Conservation (phyloP, 2,329 filamentous ascomycete species). For the Botrytis hyacinthi region DNA sequence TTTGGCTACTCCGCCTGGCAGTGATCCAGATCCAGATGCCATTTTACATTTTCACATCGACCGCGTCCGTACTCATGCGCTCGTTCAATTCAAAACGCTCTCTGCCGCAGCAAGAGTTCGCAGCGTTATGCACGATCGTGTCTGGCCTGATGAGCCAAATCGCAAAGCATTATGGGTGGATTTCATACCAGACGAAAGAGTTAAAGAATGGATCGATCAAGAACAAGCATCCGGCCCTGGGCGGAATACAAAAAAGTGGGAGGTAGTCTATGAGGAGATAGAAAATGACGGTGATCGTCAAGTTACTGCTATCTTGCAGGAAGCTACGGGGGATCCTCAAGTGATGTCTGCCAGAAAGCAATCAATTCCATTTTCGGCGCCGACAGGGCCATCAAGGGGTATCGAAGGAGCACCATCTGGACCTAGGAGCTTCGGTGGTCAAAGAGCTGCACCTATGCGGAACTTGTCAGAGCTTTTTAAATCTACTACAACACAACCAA, state of each 20-base stretch:
- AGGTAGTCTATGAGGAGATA: conserved; percentile 66
- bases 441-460: conserved; percentile 37
- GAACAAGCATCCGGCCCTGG: conserved; percentile 52
- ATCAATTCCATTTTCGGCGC: conserved; percentile 36
- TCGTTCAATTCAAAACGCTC: conserved; percentile 68
- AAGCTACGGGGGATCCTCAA: conserved; percentile 38
- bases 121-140: conserved; percentile 68
- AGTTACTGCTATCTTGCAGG: conserved; percentile 56
- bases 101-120: conserved; percentile 75
- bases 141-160: conserved; percentile 85
- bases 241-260: conserved; percentile 57
- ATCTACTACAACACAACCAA: conserved; percentile 60
- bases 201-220: conserved; percentile 69
- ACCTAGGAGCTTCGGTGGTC: conserved; percentile 27
- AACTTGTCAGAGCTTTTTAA: conserved; percentile 54
- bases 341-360: conserved; percentile 2
- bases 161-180: conserved; percentile 85
- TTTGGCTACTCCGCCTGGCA: conserved; percentile 61
- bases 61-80: conserved; percentile 81
- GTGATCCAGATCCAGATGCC: conserved; percentile 51
- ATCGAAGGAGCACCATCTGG: conserved; percentile 37
- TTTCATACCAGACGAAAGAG: conserved; percentile 75
- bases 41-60: conserved; percentile 77
- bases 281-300: conserved; percentile 53
- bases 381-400: conserved; percentile 33